Conservation (phyloP, 1,139 yeast species). For the Suhomyces chickasaworum region DNA sequence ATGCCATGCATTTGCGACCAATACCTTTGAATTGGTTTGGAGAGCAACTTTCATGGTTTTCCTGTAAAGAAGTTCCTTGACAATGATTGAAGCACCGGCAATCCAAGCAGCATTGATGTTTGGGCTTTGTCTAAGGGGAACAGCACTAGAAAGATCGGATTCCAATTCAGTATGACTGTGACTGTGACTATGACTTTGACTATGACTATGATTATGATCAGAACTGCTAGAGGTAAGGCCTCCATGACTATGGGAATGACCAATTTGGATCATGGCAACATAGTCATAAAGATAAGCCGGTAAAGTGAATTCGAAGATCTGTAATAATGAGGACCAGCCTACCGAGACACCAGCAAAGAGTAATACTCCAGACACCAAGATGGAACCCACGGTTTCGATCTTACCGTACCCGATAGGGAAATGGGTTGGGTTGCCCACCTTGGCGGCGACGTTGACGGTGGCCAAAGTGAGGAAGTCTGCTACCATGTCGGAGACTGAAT, state of each 20-base stretch:
- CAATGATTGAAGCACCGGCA: constrained; percentile 81
- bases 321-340: constrained; percentile 82
- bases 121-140: constrained; percentile 43
- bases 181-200: constrained; percentile 21
- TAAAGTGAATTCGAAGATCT: constrained; percentile 65
- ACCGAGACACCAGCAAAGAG: constrained; percentile 87
- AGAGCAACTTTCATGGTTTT: constrained; percentile 81
- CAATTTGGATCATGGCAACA: constrained; percentile 48
- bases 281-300: constrained; percentile 54
- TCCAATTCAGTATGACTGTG: constrained; percentile 17
- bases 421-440: constrained; percentile 56
- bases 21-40: constrained; percentile 78
- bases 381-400: constrained; percentile 87
- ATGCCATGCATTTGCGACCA: constrained; percentile 98
- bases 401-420: constrained; percentile 94
- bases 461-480: constrained; percentile 88
- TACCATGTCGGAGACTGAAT: constrained; percentile 84
- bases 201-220: constrained; percentile 19
- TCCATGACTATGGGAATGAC: constrained; percentile 55
- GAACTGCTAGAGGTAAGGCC: constrained; percentile 1
- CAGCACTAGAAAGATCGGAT: constrained; percentile 3
- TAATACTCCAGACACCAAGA: constrained; percentile 80
- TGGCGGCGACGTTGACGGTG: constrained; percentile 77
- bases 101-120: constrained; percentile 95
- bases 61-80: constrained; percentile 84